These are phyloP conservation scores for Backusella tarrabulga DNA, from an alignment of 192 early-diverging fungal species.

Conservation along the genomic window DNA sequence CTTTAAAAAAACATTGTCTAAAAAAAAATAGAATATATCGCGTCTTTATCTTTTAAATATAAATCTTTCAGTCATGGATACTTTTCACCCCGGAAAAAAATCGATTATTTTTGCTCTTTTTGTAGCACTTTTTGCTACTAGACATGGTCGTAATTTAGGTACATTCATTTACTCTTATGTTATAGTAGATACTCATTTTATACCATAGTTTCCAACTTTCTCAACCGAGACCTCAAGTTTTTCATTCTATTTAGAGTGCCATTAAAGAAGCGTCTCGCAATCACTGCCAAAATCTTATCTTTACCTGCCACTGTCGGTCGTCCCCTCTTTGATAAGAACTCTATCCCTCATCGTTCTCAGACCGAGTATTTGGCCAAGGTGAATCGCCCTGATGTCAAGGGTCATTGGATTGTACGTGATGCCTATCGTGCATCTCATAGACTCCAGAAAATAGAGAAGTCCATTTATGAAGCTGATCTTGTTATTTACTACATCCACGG, in stretches of 20 bases:
- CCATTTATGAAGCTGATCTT: neutral
- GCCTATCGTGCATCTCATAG: neutral
- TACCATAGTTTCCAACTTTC: neutral
- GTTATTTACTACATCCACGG: constrained; percentile 20
- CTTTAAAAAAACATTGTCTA: neutral
- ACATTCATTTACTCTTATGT: neutral
- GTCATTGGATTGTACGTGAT: constrained; percentile 7
- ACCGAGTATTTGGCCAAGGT: constrained; percentile 2
- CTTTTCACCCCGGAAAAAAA: neutral
- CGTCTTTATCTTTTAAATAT: neutral
- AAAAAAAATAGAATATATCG: neutral
- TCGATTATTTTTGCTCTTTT: neutral
- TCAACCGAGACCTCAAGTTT: constrained; percentile 3
- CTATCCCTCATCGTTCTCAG: neutral
- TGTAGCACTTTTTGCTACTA: constrained; percentile 2
- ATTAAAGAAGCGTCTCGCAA: neutral
- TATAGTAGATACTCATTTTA: neutral
- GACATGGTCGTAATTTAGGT: neutral
- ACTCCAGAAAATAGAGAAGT: neutral
- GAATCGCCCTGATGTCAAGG: neutral
- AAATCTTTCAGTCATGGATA: neutral
- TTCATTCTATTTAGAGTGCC: neutral
- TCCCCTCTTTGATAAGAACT: neutral
- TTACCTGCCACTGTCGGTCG: neutral
- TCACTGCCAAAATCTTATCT: neutral